These are phyloP conservation scores for Apiospora pterosperma DNA, from an alignment of 2,329 filamentous ascomycete species.

Conservation along the genomic window DNA sequence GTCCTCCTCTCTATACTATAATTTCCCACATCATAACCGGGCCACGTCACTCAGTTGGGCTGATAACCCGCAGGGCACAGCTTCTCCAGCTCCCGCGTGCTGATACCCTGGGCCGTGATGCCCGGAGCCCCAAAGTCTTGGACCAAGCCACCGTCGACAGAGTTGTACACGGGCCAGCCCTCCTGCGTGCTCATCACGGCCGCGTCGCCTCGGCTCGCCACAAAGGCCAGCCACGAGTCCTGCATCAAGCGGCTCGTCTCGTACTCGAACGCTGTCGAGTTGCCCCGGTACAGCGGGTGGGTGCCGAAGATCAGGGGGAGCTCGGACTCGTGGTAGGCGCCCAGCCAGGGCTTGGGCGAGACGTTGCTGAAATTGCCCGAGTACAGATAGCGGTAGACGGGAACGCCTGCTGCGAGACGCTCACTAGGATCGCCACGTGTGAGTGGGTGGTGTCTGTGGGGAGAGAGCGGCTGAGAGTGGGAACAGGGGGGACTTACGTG, in stretches of 20 bases:
- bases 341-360: conserved; percentile 8
- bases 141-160: neutral
- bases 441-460: neutral
- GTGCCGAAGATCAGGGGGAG: conserved; percentile 10
- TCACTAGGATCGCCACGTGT: conserved; percentile 14
- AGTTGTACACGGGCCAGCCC: conserved; percentile 6
- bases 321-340: conserved; percentile 11
- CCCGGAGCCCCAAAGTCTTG: conserved; percentile 6
- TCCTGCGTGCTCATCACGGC: neutral
- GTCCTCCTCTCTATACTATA: neutral
- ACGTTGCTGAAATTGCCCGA: conserved; percentile 24
- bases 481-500: conserved; percentile 14
- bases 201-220: neutral
- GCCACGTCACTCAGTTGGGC: neutral
- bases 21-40: neutral
- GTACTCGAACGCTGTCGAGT: conserved; percentile 8
- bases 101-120: conserved; percentile 3
- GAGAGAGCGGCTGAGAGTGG: neutral
- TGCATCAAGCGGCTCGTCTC: conserved; percentile 7
- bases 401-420: conserved; percentile 16
- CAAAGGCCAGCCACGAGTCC: conserved; percentile 9
- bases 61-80: neutral
- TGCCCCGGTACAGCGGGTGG: conserved; percentile 5
- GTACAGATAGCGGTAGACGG: conserved; percentile 38
- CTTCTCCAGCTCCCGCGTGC: neutral